phyloP scores from a whole-genome alignment of 345 rosid genomes.

The Salix brachista region DNA sequence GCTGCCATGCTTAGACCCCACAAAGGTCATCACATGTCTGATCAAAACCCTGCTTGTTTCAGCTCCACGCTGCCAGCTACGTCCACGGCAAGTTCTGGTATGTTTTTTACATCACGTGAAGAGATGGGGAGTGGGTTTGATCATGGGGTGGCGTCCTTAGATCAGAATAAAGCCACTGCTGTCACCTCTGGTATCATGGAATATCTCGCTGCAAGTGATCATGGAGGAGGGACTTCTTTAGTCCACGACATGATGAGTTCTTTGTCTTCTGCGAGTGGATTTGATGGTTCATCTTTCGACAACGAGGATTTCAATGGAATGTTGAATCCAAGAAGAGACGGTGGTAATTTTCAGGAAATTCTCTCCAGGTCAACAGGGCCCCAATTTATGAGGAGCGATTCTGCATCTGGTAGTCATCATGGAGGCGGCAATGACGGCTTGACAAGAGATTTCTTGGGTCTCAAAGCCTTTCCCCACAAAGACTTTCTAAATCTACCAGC shows the following conservation, averaged over 20 bases:
- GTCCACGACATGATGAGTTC: conserved; percentile 27
- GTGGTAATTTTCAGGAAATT: conserved; percentile 10
- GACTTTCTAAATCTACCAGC: conserved; percentile 21
- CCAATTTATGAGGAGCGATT: background rate
- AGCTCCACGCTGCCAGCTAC: conserved; percentile 10
- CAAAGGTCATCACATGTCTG: conserved; percentile 27
- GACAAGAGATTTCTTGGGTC: conserved; percentile 64
- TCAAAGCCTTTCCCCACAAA: conserved; percentile 35
- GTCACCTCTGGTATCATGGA: conserved; percentile 22
- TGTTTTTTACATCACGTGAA: conserved; percentile 37
- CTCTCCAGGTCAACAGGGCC: conserved; percentile 14
- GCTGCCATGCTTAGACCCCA: conserved; percentile 22
- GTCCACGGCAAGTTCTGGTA: conserved; percentile 22
- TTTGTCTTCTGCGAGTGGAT: conserved; percentile 18
- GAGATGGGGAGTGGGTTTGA: conserved; percentile 25
- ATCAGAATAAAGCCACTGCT: conserved; percentile 35
- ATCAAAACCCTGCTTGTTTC: conserved; percentile 1
- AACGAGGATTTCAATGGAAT: conserved; percentile 25
- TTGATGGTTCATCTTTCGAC: conserved; percentile 25
- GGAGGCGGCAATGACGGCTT: conserved; percentile 23
- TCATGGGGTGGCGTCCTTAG: conserved; percentile 24
- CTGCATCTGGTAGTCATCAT: background rate
- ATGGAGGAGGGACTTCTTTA: conserved; percentile 17
- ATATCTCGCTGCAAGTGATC: conserved; percentile 12
- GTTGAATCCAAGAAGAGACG: conserved; percentile 13